phyloP scores from a whole-genome alignment of 106 monocot genomes.

The Cymbidium sinense region DNA sequence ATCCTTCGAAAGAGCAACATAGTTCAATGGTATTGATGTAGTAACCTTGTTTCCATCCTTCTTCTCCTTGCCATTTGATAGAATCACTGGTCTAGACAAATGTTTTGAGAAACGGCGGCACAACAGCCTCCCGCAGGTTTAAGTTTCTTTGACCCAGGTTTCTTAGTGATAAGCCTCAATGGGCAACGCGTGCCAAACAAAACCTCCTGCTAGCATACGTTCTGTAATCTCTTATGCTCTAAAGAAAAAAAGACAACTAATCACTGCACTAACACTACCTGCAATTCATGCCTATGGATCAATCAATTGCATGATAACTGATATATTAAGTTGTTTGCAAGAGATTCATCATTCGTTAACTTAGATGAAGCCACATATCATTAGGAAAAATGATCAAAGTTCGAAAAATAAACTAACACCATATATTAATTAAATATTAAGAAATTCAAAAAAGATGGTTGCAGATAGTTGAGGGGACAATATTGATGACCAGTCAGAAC shows the following conservation, averaged over 20 bases:
- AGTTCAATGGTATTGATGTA: slow-evolving; percentile 48
- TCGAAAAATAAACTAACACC: background rate
- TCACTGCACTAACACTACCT: background rate
- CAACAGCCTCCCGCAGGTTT: slow-evolving; percentile 55
- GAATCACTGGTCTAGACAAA: slow-evolving; percentile 21
- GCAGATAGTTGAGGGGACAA: background rate
- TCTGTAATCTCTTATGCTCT: slow-evolving; percentile 85
- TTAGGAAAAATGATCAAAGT: no score
- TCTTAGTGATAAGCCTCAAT: slow-evolving; percentile 52
- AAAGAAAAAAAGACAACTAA: slow-evolving; percentile 4
- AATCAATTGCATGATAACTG: no score
- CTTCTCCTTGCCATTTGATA: slow-evolving; percentile 34
- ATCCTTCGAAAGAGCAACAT: slow-evolving; percentile 80
- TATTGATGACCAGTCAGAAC: background rate
- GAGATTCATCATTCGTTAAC: no score
- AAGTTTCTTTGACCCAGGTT: slow-evolving; percentile 70
- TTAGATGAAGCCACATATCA: no score
- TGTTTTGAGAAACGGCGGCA: slow-evolving; percentile 60
- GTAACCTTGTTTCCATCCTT: slow-evolving; percentile 24
- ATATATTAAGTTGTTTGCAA: no score
- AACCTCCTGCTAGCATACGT: slow-evolving; percentile 57
- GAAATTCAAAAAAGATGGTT: background rate
- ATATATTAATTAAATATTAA: background rate
- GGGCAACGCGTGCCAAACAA: slow-evolving; percentile 72
- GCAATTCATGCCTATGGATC: no score